Evolutionary conservation across 495 filamentous ascomycete species (phyloP), one percentile per base, ranked within the genome.

Genomic region (Penicillium steckii): DNA sequence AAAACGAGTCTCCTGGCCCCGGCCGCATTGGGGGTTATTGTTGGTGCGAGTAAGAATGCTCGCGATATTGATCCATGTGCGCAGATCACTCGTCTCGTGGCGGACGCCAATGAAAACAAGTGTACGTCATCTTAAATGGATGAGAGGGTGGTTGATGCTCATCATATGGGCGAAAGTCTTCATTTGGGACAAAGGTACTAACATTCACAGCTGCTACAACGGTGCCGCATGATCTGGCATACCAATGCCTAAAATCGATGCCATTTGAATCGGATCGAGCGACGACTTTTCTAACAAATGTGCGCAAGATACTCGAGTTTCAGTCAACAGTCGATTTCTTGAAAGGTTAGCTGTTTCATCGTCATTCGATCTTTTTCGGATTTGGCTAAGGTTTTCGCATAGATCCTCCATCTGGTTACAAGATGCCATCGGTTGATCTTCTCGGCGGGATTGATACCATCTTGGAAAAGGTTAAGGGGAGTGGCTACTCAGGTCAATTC

Each of bases 251-350:
- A n/a, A 67, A 60, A 22, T 80, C 70, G 18, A 77, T 84, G 41
- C 82, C 82, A 0, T 83, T 86, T 57, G 75, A 80, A 50, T 37
- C 70, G 3, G 75, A 71, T 23, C 74, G 78, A 15, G 81, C 77
- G 5, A 61, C 67, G 10, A 60, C 69, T 8, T 83, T 85, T 53
- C 25, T 85, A 15, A 57, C 65, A 19, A 82, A 85, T 57, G 80
- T 75, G 44, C 78, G 76, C 49, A 75, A 82, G 35, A 78, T 75
- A 3, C 55, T 85, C 1, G 73, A 84, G 57, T 84, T 83, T 43
- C 82, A 85, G 50, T 78, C 69, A 24, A 84, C 80, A 0, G 43
- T 82, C 15, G 70, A 72, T 17, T 79, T 80, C 59, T 66, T 84
- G 8, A 82, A 79, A 8, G 8, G 64, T 60, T 53, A 26, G 32